phyloP scores from a whole-genome alignment of 345 rosid genomes.

The Citrus inodora region DNA sequence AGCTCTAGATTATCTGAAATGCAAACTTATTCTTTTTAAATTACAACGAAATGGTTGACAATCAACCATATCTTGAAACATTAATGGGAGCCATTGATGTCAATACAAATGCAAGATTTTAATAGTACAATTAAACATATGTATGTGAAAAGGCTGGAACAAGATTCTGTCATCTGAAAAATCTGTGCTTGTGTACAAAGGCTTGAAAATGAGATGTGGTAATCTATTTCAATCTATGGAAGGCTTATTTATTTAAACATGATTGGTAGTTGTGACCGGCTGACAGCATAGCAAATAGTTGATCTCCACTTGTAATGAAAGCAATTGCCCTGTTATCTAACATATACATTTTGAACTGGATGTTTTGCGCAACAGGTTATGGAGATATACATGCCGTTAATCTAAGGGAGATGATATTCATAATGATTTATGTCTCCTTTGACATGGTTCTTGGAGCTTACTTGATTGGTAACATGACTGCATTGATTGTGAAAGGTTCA shows the following conservation, averaged over 20 bases:
- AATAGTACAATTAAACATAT: not conserved
- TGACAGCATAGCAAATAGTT: not conserved
- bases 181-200: not conserved
- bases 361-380: slow-evolving; percentile 53
- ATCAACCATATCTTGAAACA: not conserved
- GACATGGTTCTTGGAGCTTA: slow-evolving; percentile 99
- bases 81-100: not conserved
- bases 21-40: not conserved
- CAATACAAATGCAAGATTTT: not conserved
- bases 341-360: not conserved
- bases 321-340: not conserved
- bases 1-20: not conserved
- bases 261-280: not conserved
- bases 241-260: not conserved
- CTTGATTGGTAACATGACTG: slow-evolving; percentile 96
- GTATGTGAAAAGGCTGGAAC: not conserved
- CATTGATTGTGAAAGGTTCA: slow-evolving; percentile 95
- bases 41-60: not conserved
- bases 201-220: not conserved
- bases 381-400: slow-evolving; percentile 99
- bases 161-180: not conserved
- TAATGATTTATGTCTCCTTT: slow-evolving; percentile 46
- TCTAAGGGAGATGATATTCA: slow-evolving; percentile 91
- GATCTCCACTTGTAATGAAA: not conserved
- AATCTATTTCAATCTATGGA: not conserved